These are phyloP conservation scores for Colletotrichum costaricense DNA, from an alignment of 2,329 filamentous ascomycete genomes.

Conservation along the genomic window DNA sequence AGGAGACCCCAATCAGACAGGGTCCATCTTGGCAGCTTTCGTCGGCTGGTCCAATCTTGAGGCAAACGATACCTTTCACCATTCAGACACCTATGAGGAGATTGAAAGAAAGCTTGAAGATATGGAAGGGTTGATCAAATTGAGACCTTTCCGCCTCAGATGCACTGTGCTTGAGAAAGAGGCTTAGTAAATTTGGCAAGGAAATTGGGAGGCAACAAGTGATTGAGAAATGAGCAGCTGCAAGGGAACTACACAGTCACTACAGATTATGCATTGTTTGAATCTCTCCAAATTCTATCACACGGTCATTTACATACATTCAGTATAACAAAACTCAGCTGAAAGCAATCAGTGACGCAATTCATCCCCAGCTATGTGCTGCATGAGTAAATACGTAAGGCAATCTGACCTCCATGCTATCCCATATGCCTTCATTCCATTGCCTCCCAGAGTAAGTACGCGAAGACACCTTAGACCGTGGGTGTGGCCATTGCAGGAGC, in stretches of 20 bases:
- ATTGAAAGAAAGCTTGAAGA: background rate
- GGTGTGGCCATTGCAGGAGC: background rate
- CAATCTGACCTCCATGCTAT: background rate
- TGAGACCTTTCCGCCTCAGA: background rate
- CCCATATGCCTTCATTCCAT: background rate
- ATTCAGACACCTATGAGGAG: background rate
- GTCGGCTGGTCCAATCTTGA: conserved; percentile 4
- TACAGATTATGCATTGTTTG: background rate
- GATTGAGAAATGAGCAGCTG: background rate
- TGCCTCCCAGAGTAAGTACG: background rate
- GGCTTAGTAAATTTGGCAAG: background rate
- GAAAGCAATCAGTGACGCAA: background rate
- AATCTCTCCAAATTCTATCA: background rate
- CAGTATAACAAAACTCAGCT: too few relatives aligned
- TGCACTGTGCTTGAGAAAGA: background rate
- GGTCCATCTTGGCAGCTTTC: background rate
- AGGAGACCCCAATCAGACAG: background rate
- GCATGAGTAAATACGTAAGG: background rate
- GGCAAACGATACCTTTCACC: background rate
- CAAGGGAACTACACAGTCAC: background rate
- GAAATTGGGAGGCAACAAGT: background rate
- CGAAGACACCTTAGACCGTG: background rate
- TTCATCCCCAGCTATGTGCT: background rate
- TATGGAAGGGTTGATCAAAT: background rate
- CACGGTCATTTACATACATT: background rate